Evolutionary conservation across 1,284 basidiomycete species (phyloP).

Genomic region (Trichosporon ovoides): DNA sequence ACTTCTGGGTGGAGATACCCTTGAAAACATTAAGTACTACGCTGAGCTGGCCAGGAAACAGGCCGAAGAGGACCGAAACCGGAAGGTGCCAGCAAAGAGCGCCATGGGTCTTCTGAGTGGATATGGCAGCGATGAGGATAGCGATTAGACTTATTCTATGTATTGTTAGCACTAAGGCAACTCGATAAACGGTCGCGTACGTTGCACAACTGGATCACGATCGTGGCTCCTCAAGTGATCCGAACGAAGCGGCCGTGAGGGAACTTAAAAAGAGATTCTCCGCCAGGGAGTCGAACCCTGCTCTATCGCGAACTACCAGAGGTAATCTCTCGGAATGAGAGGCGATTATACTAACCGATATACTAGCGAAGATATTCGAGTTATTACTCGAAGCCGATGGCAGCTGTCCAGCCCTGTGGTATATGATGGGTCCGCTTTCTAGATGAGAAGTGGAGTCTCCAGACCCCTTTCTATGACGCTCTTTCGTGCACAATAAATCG

Average conservation of each 20-base stretch:
- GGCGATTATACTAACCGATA: conserved; percentile 6
- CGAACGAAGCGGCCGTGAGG: too few species aligned
- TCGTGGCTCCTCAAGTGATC: too few species aligned
- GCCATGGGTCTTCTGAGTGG: conserved; percentile 56
- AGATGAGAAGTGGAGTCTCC: neutral
- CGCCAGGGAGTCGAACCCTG: conserved; percentile 6
- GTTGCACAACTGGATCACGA: neutral
- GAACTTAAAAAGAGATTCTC: neutral
- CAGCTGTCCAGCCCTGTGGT: too few species aligned
- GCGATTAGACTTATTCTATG: conserved; percentile 11
- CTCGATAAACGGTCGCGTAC: neutral
- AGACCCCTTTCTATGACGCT: conserved; percentile 1
- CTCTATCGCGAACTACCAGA: conserved; percentile 2
- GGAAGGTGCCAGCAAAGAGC: conserved; percentile 32
- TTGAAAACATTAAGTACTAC: conserved; percentile 81
- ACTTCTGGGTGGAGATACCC: conserved; percentile 67
- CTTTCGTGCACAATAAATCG: neutral
- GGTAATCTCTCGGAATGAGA: conserved; percentile 1
- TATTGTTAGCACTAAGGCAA: neutral
- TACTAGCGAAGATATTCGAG: conserved; percentile 5
- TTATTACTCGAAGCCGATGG: too few species aligned
- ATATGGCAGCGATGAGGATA: conserved; percentile 72
- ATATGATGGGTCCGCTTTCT: too few species aligned
- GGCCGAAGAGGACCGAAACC: conserved; percentile 47
- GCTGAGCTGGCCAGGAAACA: conserved; percentile 62